Evolutionary conservation across 2,329 filamentous ascomycete genomes (phyloP), one percentile per base, ranked within the genome.

Genomic region (Fusarium nelsonii): DNA sequence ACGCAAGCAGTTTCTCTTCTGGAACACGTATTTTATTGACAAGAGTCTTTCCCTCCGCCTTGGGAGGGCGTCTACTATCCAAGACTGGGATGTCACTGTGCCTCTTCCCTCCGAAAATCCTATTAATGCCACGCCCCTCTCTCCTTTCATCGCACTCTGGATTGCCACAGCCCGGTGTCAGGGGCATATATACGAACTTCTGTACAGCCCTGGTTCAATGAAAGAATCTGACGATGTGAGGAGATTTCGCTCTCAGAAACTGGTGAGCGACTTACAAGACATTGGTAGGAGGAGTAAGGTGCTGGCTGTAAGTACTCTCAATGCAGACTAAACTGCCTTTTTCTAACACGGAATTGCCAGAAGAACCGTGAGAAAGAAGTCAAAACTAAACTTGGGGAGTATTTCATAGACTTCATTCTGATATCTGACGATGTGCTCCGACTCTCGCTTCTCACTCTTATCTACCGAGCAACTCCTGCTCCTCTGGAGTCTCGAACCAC

Each of bases 11-110:
- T 72, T 80, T 2, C 71, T 89, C 10, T 90, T 90, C 71, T 90
- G 87, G 88, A 81, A 79, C 37, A 76, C 85, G 0, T 90, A 89
- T 66, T 82, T 84, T 46, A 76, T 88, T 16, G 84, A 89, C 63
- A 88, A 86, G 61, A 82, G 82, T 18, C 77, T 89, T 18, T 85
- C 85, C 0, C 80, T 90, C 4, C 82, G 85, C 4, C 77, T 89
- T 6, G 87, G 87, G 0, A 82, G 81, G 16, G 78, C 85, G 0
- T 84, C 86, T 1, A 81, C 81, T 6, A 82, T 89, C 4, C 86
- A 85, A 43, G 85, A 88, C 68, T 88, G 84, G 75, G 87, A 89
- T 62, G 85, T 89, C 58, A 85, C 76, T 16, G 75, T 79, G 7
- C 81, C 76, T 39, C 75, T 68, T 68, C 73, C 70, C 64, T 75